These are phyloP conservation scores for Eucalyptus cloeziana DNA, from an alignment of 345 rosid genomes.

Conservation along the genomic window DNA sequence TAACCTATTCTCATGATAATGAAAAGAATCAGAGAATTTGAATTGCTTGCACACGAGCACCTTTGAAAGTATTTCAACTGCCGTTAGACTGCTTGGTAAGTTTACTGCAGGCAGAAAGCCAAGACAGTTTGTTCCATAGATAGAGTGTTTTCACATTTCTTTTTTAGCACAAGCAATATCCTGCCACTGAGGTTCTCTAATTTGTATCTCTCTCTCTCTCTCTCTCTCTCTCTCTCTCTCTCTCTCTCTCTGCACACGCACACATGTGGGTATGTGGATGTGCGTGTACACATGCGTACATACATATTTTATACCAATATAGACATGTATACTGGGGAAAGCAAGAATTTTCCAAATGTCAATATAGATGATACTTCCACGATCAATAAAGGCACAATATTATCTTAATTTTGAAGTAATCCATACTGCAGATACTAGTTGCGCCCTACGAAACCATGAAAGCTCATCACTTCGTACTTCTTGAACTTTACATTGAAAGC, in stretches of 20 bases:
- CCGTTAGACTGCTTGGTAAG: background rate
- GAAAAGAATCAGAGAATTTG: background rate
- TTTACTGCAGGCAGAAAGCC: background rate
- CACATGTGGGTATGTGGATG: background rate
- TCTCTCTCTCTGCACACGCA: background rate
- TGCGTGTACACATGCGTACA: background rate
- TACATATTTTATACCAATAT: background rate
- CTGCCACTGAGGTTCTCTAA: background rate
- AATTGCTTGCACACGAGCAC: background rate
- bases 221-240: no score
- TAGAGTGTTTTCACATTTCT: background rate
- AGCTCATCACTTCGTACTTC: slow-evolving; percentile 67
- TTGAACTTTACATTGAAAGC: slow-evolving; percentile 70
- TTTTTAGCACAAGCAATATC: background rate
- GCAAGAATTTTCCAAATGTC: background rate
- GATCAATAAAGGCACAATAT: background rate
- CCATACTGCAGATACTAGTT: slow-evolving; percentile 73
- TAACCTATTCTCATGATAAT: background rate
- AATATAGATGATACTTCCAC: background rate
- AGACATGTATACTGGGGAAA: background rate
- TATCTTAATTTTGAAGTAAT: background rate
- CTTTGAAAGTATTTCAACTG: background rate
- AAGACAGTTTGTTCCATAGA: background rate
- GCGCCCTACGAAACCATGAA: slow-evolving; percentile 85
- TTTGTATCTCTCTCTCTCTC: background rate